Evolutionary conservation across 148 eudicot genomes (phyloP).

Genomic region (Amaranthus cruentus): DNA sequence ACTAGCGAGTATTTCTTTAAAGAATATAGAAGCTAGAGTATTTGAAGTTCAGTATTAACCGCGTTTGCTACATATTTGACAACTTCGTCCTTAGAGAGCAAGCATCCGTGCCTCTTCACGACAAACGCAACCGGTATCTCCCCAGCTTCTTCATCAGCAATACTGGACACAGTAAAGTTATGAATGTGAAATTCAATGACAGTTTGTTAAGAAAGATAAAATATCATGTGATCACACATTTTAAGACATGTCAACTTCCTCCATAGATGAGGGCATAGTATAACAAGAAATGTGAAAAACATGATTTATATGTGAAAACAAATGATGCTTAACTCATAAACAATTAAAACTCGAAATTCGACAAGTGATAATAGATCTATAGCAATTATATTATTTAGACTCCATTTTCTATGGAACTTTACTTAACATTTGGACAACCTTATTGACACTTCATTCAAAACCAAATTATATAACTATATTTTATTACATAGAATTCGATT

Average conservation of each 20-base stretch:
- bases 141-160: constrained; percentile 61
- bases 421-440: background rate
- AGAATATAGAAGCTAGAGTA: background rate
- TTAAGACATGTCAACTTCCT: background rate
- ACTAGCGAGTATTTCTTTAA: too few species aligned
- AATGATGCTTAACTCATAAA: background rate
- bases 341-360: background rate
- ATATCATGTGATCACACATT: background rate
- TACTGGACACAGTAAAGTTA: constrained; percentile 35
- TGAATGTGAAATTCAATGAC: background rate
- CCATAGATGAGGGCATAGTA: background rate
- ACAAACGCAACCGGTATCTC: constrained; percentile 93
- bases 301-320: background rate
- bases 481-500: background rate
- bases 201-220: background rate
- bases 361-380: background rate
- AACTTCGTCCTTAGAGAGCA: constrained; percentile 44
- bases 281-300: background rate
- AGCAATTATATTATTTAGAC: background rate
- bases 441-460: background rate
- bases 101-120: constrained; percentile 46
- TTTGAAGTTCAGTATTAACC: constrained; percentile 29
- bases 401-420: background rate
- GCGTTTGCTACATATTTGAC: constrained; percentile 55
- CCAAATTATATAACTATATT: background rate